These are phyloP conservation scores for Aspergillus cristatus DNA, from an alignment of 495 filamentous ascomycete genomes.

Conservation along the genomic window DNA sequence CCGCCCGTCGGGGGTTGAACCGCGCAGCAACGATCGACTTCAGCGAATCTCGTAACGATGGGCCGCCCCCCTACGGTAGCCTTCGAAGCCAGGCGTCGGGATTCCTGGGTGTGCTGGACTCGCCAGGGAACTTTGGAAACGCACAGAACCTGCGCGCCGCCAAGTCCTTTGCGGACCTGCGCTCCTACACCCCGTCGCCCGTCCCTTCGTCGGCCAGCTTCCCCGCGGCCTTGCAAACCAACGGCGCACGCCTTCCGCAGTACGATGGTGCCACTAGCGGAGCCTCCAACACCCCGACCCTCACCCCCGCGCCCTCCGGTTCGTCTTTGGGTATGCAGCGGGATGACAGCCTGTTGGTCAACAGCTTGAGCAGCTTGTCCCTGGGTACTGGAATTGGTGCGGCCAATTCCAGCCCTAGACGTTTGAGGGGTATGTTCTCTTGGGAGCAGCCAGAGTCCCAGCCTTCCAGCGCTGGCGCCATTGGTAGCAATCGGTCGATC, in stretches of 20 bases:
- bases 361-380: slow-evolving; percentile 55
- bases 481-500: slow-evolving; percentile 76
- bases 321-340: slow-evolving; percentile 48
- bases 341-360: slow-evolving; percentile 58
- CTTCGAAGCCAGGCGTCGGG: slow-evolving; percentile 67
- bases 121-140: slow-evolving; percentile 58
- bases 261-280: slow-evolving; percentile 50
- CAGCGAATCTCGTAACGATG: slow-evolving; percentile 71
- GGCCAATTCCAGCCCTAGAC: slow-evolving; percentile 46
- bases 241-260: slow-evolving; percentile 54
- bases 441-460: slow-evolving; percentile 51
- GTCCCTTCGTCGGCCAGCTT: slow-evolving; percentile 84
- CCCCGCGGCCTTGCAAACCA: slow-evolving; percentile 58
- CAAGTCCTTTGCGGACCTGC: slow-evolving; percentile 93
- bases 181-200: slow-evolving; percentile 90
- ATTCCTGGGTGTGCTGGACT: slow-evolving; percentile 76
- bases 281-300: slow-evolving; percentile 61
- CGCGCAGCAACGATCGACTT: slow-evolving; percentile 98
- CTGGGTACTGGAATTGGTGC: slow-evolving; percentile 54
- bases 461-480: slow-evolving; percentile 56
- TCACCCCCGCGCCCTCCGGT: slow-evolving; percentile 68
- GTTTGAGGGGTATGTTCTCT: slow-evolving; percentile 57
- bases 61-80: slow-evolving; percentile 58
- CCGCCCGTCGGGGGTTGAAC: slow-evolving; percentile 71
- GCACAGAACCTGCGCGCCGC: slow-evolving; percentile 80